Percentiles rank a stretch among this genome's conserved stretches.
Evolutionary conservation across 2,329 filamentous ascomycete species (phyloP).

Genomic region (Neurospora sp.): DNA sequence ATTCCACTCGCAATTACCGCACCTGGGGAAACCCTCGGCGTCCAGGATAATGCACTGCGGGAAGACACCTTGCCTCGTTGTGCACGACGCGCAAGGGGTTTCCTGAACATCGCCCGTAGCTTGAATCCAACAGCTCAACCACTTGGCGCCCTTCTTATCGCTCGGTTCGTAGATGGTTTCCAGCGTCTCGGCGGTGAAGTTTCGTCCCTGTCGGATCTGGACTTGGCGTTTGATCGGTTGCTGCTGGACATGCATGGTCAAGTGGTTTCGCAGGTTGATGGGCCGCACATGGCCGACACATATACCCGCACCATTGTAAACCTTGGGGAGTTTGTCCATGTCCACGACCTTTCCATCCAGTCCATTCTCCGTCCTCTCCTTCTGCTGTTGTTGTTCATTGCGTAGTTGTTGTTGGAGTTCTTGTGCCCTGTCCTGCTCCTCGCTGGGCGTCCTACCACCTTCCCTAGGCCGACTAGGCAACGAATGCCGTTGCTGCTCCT

Average conservation of each 20-base stretch:
- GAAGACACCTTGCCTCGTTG: slow-evolving; percentile 33
- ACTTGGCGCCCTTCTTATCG: slow-evolving; percentile 34
- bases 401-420: not conserved
- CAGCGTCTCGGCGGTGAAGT: slow-evolving; percentile 30
- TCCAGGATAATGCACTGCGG: slow-evolving; percentile 34
- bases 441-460: not conserved
- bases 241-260: slow-evolving; percentile 26
- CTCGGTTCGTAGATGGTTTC: slow-evolving; percentile 30
- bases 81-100: slow-evolving; percentile 31
- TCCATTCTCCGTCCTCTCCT: not conserved
- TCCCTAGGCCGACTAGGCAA: not conserved
- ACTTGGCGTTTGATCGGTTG: slow-evolving; percentile 29
- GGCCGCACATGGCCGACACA: slow-evolving; percentile 28
- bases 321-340: slow-evolving; percentile 11
- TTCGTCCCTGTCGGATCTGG: slow-evolving; percentile 31
- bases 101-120: slow-evolving; percentile 34
- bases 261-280: slow-evolving; percentile 30
- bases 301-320: slow-evolving; percentile 28
- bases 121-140: slow-evolving; percentile 40
- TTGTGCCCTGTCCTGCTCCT: not conserved
- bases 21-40: slow-evolving; percentile 32
- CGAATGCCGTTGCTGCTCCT: not conserved
- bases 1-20: slow-evolving; percentile 43
- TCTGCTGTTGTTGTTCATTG: not conserved
- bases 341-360: not conserved